These are phyloP conservation scores for Paecilomyces sp. DNA, from an alignment of 2,329 filamentous ascomycete species.

Conservation along the genomic window DNA sequence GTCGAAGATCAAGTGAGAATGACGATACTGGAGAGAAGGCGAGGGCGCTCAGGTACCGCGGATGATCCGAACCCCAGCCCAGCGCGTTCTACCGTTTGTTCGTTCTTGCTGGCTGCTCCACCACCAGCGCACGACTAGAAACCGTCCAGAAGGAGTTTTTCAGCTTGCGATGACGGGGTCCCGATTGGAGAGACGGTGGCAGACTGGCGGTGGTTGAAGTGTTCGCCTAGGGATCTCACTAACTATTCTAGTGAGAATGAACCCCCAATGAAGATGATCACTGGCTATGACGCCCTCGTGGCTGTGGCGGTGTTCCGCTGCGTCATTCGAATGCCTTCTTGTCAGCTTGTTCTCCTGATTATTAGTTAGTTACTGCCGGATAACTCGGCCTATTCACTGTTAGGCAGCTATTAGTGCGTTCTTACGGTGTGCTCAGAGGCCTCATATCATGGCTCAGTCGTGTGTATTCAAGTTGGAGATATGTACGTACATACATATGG, in stretches of 20 bases:
- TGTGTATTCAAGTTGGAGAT: no score
- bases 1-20: not conserved
- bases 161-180: not conserved
- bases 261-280: not conserved
- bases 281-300: not conserved
- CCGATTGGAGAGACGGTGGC: not conserved
- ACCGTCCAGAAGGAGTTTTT: not conserved
- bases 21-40: not conserved
- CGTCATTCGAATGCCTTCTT: not conserved
- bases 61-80: not conserved
- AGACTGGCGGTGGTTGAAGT: not conserved
- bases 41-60: not conserved
- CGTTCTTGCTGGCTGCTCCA: not conserved
- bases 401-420: not conserved
- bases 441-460: not conserved
- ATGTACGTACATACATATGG: no score
- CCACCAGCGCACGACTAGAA: not conserved
- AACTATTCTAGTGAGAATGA: not conserved
- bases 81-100: not conserved
- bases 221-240: not conserved
- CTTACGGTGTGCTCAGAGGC: not conserved
- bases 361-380: not conserved
- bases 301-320: not conserved
- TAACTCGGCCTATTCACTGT: not conserved
- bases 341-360: not conserved